phyloP scores from a whole-genome alignment of 805 yeast species.

The Ogataea nakhonphanomensis region DNA sequence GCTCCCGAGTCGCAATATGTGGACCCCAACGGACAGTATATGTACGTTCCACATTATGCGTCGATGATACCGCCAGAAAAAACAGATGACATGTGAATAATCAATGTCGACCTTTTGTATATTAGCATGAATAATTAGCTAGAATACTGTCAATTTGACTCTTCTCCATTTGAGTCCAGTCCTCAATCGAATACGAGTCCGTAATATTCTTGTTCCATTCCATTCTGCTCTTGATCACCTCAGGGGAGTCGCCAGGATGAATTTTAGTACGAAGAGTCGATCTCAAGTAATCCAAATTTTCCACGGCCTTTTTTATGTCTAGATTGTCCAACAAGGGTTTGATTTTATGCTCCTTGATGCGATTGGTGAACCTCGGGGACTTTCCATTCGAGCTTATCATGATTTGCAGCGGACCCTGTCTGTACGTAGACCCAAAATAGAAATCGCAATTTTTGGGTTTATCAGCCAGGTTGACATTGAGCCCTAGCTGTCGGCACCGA shows the following conservation, averaged over 20 bases:
- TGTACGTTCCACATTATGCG: conserved; percentile 28
- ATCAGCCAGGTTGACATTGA: conserved; percentile 79
- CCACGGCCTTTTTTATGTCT: conserved; percentile 53
- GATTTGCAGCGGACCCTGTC: conserved; percentile 69
- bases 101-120: conserved; percentile 24
- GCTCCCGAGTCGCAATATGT: conserved; percentile 25
- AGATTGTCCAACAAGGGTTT: conserved; percentile 38
- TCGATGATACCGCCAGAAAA: conserved; percentile 10
- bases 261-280: conserved; percentile 41
- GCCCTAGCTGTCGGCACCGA: conserved; percentile 38
- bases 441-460: conserved; percentile 82
- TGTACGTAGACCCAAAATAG: conserved; percentile 76
- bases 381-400: conserved; percentile 84
- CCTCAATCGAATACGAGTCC: conserved; percentile 52
- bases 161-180: conserved; percentile 52
- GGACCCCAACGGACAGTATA: conserved; percentile 30
- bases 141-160: conserved; percentile 40
- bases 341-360: conserved; percentile 55
- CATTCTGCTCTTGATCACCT: conserved; percentile 61
- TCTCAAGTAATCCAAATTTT: conserved; percentile 56
- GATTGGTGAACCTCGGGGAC: conserved; percentile 70
- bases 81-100: conserved; percentile 3
- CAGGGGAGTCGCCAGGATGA: conserved; percentile 43
- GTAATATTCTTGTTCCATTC: conserved; percentile 65
- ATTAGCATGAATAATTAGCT: conserved; percentile 38